These are phyloP conservation scores for Neofusicoccum kwambonambiense DNA, from an alignment of 2,329 filamentous ascomycete genomes.

Conservation along the genomic window DNA sequence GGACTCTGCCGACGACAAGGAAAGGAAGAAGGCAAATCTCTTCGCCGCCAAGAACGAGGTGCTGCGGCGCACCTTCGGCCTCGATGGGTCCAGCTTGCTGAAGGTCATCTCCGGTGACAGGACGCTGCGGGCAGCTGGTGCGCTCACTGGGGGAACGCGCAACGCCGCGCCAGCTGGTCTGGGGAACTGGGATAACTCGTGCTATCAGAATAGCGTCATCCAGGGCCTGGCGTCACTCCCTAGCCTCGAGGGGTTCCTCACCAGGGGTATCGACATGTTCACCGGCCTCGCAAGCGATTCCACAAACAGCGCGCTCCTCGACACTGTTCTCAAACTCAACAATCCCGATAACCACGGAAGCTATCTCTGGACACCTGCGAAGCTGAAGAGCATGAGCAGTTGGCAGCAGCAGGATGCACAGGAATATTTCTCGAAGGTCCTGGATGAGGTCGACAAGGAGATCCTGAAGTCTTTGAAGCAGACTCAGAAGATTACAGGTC, in stretches of 20 bases:
- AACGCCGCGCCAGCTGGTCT: slow-evolving; percentile 58
- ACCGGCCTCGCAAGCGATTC: slow-evolving; percentile 38
- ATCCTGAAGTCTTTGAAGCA: slow-evolving; percentile 50
- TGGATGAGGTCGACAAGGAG: slow-evolving; percentile 83
- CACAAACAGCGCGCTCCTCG: slow-evolving; percentile 58
- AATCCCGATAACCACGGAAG: slow-evolving; percentile 68
- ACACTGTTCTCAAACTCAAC: slow-evolving; percentile 69
- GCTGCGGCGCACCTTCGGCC: slow-evolving; percentile 36
- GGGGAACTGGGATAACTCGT: slow-evolving; percentile 92
- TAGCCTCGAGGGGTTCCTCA: slow-evolving; percentile 66
- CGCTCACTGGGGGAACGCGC: slow-evolving; percentile 23
- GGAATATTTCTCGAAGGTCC: slow-evolving; percentile 89
- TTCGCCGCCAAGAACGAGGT: slow-evolving; percentile 37
- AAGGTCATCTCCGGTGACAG: slow-evolving; percentile 38
- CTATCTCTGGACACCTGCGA: slow-evolving; percentile 76
- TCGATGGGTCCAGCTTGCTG: slow-evolving; percentile 38
- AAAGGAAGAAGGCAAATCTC: slow-evolving; percentile 18
- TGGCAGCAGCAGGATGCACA: slow-evolving; percentile 97
- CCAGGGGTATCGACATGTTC: slow-evolving; percentile 32
- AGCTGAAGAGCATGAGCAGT: slow-evolving; percentile 88
- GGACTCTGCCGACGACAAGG: slow-evolving; percentile 19
- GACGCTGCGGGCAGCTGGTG: slow-evolving; percentile 29
- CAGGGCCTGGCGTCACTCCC: slow-evolving; percentile 74
- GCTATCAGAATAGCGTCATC: slow-evolving; percentile 95
- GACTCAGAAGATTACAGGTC: slow-evolving; percentile 28